Evolutionary conservation across 345 rosid genomes (phyloP).

Genomic region (Fremontodendron californicum): DNA sequence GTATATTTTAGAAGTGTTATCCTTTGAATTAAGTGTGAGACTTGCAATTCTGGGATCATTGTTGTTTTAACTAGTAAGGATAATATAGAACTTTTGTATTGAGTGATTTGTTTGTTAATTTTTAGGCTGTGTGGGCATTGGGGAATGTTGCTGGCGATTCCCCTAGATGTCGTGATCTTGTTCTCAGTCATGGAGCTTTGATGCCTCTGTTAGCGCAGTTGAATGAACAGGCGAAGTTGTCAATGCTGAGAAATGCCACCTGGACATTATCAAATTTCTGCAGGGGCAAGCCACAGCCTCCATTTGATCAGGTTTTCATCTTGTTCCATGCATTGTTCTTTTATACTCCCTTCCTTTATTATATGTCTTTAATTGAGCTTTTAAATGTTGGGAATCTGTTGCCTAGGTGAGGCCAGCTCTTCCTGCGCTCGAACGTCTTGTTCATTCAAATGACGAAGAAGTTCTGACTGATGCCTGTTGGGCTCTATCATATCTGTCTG

Average conservation of each 20-base stretch:
- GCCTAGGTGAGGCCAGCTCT: slow-evolving; percentile 83
- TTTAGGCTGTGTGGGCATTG: slow-evolving; percentile 90
- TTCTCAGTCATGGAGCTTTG: slow-evolving; percentile 70
- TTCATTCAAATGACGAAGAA: slow-evolving; percentile 92
- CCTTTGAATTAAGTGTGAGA: neutral
- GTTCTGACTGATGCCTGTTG: slow-evolving; percentile 97
- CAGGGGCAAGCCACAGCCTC: slow-evolving; percentile 93
- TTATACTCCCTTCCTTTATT: too few species aligned
- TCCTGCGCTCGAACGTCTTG: slow-evolving; percentile 75
- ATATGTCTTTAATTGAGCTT: neutral
- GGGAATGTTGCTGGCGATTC: slow-evolving; percentile 97
- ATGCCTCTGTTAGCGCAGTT: slow-evolving; percentile 63
- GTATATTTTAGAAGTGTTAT: slow-evolving; percentile 27
- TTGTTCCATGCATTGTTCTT: neutral
- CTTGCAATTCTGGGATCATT: neutral
- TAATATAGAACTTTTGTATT: neutral
- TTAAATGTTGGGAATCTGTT: slow-evolving; percentile 41
- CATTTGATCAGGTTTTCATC: slow-evolving; percentile 69
- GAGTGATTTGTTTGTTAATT: neutral
- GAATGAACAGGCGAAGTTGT: slow-evolving; percentile 81
- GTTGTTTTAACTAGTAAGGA: neutral
- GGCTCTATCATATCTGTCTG: slow-evolving; percentile 96
- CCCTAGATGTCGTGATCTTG: slow-evolving; percentile 87
- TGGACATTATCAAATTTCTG: slow-evolving; percentile 97
- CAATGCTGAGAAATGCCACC: slow-evolving; percentile 95